A percentile compares a stretch with the other conserved stretches of the same genome.
Evolutionary conservation across 129 eudicot species (phyloP).

Genomic region (Escallonia rubra): DNA sequence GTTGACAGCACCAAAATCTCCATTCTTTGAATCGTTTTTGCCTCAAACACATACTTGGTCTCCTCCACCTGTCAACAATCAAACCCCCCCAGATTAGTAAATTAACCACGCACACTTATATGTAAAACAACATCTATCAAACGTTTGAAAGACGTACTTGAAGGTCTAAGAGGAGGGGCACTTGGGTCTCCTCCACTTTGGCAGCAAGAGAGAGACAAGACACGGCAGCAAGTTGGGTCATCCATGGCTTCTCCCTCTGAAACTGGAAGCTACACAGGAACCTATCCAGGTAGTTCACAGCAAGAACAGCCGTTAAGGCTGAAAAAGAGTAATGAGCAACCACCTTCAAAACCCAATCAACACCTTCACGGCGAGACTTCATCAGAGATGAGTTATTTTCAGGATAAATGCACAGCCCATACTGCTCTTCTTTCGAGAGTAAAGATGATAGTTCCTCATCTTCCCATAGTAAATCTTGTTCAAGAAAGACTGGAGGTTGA

Average conservation of each 20-base stretch:
- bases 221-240: constrained; percentile 72
- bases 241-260: constrained; percentile 62
- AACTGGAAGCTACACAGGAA: constrained; percentile 41
- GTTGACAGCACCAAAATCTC: constrained; percentile 68
- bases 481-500: constrained; percentile 6
- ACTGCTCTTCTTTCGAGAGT: constrained; percentile 45
- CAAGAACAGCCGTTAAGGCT: constrained; percentile 67
- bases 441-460: constrained; percentile 48
- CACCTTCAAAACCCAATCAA: constrained; percentile 66
- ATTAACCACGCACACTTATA: background rate
- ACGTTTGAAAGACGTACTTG: constrained; percentile 41
- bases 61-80: constrained; percentile 64
- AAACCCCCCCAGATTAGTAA: background rate
- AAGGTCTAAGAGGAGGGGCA: constrained; percentile 76
- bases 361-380: constrained; percentile 45
- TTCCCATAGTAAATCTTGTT: constrained; percentile 49
- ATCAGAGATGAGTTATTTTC: constrained; percentile 15
- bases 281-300: constrained; percentile 67
- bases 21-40: constrained; percentile 81
- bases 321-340: constrained; percentile 58
- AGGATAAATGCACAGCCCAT: constrained; percentile 1
- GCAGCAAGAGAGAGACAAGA: constrained; percentile 84
- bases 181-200: constrained; percentile 80
- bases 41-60: constrained; percentile 57
- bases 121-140: background rate